Evolutionary conservation across 1,284 basidiomycete species (phyloP).

Genomic region (Rhizoctonia solani): DNA sequence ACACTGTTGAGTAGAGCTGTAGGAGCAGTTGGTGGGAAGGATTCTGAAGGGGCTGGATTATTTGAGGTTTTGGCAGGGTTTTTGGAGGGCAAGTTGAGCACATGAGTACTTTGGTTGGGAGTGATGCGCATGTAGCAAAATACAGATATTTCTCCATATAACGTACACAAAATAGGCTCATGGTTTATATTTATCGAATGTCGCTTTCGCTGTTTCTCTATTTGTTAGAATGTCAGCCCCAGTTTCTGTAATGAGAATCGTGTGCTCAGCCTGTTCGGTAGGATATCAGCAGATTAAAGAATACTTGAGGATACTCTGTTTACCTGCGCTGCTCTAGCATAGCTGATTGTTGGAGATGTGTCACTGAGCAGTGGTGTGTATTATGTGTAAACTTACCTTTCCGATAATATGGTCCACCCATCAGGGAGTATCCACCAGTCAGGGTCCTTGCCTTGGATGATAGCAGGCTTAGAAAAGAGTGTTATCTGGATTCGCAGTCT

Average conservation of each 20-base stretch:
- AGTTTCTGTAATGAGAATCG: slow-evolving; percentile 76
- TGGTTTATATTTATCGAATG: slow-evolving; percentile 35
- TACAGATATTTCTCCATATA: neutral
- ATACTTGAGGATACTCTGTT: neutral
- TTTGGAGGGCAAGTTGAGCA: slow-evolving; percentile 54
- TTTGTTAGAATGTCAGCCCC: slow-evolving; percentile 68
- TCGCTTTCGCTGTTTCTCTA: slow-evolving; percentile 40
- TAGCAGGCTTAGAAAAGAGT: slow-evolving; percentile 58
- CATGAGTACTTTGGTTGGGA: slow-evolving; percentile 49
- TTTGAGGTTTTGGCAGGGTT: slow-evolving; percentile 59
- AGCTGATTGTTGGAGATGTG: slow-evolving; percentile 43
- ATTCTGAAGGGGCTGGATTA: slow-evolving; percentile 51
- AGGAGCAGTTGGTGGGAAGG: slow-evolving; percentile 65
- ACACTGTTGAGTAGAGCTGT: slow-evolving; percentile 48
- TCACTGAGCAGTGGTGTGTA: neutral
- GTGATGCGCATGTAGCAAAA: neutral
- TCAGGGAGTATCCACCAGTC: slow-evolving; percentile 79
- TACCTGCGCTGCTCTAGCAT: slow-evolving; percentile 73
- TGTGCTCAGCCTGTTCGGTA: slow-evolving; percentile 68
- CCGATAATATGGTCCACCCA: slow-evolving; percentile 85
- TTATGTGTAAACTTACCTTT: slow-evolving; percentile 45
- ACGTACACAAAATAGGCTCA: neutral
- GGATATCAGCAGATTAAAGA: neutral
- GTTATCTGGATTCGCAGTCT: neutral
- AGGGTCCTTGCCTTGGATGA: slow-evolving; percentile 73